Evolutionary conservation across 805 yeast species (phyloP), one percentile per base, ranked within the genome.

Genomic region (Maudiozyma saulgeensis): DNA sequence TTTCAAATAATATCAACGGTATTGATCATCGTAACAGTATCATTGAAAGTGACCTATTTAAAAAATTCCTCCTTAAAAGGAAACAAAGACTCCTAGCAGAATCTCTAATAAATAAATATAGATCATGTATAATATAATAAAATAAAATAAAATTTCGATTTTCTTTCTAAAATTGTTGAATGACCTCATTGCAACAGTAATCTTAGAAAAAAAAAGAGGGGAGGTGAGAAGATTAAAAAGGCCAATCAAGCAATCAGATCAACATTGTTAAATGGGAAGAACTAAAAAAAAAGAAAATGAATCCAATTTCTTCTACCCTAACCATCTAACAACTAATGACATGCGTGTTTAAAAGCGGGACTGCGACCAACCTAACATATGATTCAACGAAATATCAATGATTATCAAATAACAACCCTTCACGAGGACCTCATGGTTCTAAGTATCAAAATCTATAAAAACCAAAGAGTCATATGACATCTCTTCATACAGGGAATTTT

Each of bases 361-460:
- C 51, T 52, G 50, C 66, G 66, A 61, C 59, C 55, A 61, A 55
- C 51, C 65, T 56, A 53, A 59, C 57, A 39, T 46, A 42, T 31
- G 44, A 44, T 23, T 47, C 47, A 43, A 46, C 48, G 19, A 44
- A 41, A 37, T 46, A 50, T 53, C 60, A 52, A 54, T 48, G 34
- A 35, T 23, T 18, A 15, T 15, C 7, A 21, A 23, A 19, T 28
- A 15, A 11, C 44, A 44, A 35, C 23, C 44, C 44, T 41, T 39
- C 35, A 43, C 25, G 35, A 40, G 16, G 6, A 23, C 18, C 19
- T 23, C 16, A 23, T 15, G 6, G 9, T 11, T 21, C 31, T 9
- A 12, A 38, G 38, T 35, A 28, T 8, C n/a, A 25, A 35, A 25
- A 16, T 26, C 35, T 37, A 41, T 26, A 45, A 35, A 19, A 19